Percentiles rank a stretch among this genome's conserved stretches.
Conservation (phyloP, 768 basidiomycete species). For the Tulasnella sp. region DNA sequence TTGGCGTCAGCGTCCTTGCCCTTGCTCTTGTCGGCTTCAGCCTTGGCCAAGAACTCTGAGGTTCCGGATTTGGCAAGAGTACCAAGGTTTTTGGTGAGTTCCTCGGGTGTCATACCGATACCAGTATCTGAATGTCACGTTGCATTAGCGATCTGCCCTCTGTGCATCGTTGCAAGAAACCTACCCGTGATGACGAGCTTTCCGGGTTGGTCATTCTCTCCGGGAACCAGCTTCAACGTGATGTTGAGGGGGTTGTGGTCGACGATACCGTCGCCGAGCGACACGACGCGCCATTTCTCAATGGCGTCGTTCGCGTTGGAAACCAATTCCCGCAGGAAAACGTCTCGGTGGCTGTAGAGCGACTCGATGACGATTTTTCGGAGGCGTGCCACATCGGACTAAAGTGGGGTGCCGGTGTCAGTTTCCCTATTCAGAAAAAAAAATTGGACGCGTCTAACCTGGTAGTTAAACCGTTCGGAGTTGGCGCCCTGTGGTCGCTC, state of each 20-base stretch:
- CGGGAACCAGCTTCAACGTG: conserved; percentile 72
- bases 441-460: conserved; percentile 24
- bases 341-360: conserved; percentile 36
- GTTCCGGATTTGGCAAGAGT: conserved; percentile 97
- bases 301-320: conserved; percentile 96
- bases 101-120: conserved; percentile 94
- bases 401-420: conserved; percentile 4
- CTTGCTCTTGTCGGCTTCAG: conserved; percentile 52
- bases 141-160: conserved; percentile 6
- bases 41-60: conserved; percentile 81
- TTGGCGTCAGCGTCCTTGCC: conserved; percentile 48
- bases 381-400: conserved; percentile 92
- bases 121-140: conserved; percentile 65
- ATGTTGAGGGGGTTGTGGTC: conserved; percentile 77
- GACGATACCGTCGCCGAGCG: conserved; percentile 67
- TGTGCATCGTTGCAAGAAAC: conserved; percentile 26
- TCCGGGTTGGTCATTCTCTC: conserved; percentile 64
- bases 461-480: conserved; percentile 28
- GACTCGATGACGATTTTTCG: conserved; percentile 86
- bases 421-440: not conserved
- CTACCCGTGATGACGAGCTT: conserved; percentile 69
- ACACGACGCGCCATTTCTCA: conserved; percentile 84
- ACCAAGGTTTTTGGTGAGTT: conserved; percentile 78
- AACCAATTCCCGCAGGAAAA: conserved; percentile 70
- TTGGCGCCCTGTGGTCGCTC: conserved; percentile 24